These are phyloP conservation scores for Exophiala bonariae DNA, from an alignment of 2,329 filamentous ascomycete species.

Conservation along the genomic window DNA sequence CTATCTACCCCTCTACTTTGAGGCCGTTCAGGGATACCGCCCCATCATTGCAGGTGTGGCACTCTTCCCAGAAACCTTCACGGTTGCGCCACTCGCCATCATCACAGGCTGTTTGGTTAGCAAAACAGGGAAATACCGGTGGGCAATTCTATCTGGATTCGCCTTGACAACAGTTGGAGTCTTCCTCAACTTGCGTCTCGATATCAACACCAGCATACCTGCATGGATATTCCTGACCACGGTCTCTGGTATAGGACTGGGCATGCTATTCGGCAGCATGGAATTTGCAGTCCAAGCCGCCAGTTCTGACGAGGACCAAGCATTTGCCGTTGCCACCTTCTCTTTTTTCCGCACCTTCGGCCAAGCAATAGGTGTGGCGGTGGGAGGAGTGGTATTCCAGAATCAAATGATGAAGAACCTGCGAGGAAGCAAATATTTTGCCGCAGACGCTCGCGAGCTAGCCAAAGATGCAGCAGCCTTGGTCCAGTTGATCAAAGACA, in stretches of 20 bases:
- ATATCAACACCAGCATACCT: slow-evolving; percentile 35
- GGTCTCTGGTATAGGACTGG: slow-evolving; percentile 66
- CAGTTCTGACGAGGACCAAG: slow-evolving; percentile 56
- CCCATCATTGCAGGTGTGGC: slow-evolving; percentile 58
- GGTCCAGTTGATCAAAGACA: slow-evolving; percentile 58
- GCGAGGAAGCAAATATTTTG: slow-evolving; percentile 48
- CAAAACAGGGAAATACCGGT: slow-evolving; percentile 60
- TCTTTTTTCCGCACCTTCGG: slow-evolving; percentile 67
- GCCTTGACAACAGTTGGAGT: slow-evolving; percentile 57
- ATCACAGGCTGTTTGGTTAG: slow-evolving; percentile 57
- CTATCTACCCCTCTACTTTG: slow-evolving; percentile 50
- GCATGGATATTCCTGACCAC: slow-evolving; percentile 54
- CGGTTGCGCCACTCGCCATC: slow-evolving; percentile 62
- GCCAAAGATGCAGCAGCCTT: slow-evolving; percentile 60
- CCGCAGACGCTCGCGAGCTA: slow-evolving; percentile 49
- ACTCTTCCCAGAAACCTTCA: slow-evolving; percentile 61
- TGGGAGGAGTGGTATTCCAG: slow-evolving; percentile 69
- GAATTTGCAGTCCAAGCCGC: slow-evolving; percentile 64
- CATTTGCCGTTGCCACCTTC: slow-evolving; percentile 64
- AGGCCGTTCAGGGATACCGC: slow-evolving; percentile 52
- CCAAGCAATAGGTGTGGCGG: slow-evolving; percentile 64
- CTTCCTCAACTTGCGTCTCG: slow-evolving; percentile 48
- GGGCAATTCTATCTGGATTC: slow-evolving; percentile 64
- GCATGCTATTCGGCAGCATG: slow-evolving; percentile 66
- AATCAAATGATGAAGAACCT: slow-evolving; percentile 59